Percentiles rank a stretch among this genome's conserved stretches.
phyloP scores from a whole-genome alignment of 2,329 filamentous ascomycete genomes.

The Beauveria brongniartii region DNA sequence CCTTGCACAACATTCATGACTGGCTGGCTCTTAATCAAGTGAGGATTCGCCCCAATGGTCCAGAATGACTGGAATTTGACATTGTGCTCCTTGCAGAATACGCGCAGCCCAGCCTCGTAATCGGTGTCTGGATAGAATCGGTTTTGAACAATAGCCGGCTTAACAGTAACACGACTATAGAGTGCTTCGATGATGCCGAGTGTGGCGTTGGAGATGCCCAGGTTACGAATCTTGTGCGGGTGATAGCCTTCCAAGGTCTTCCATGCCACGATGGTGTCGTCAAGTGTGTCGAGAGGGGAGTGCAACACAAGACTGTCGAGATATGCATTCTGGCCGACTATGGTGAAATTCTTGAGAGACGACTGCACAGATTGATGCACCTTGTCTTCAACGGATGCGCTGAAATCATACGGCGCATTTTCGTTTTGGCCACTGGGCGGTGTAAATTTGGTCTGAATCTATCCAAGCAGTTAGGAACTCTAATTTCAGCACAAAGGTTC shows the following conservation, averaged over 20 bases:
- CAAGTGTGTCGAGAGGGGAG: conserved; percentile 38
- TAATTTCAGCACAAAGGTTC: neutral
- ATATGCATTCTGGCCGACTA: conserved; percentile 33
- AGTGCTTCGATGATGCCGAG: conserved; percentile 48
- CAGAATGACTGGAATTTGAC: conserved; percentile 48
- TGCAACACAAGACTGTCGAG: conserved; percentile 72
- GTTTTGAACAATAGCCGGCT: conserved; percentile 63
- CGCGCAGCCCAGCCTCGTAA: conserved; percentile 53
- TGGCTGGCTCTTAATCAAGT: conserved; percentile 31
- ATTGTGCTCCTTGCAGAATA: conserved; percentile 33
- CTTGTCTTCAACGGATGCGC: conserved; percentile 52
- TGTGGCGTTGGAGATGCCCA: conserved; percentile 73
- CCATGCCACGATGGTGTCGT: conserved; percentile 57
- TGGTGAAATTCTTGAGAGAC: conserved; percentile 57
- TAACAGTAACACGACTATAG: conserved; percentile 31
- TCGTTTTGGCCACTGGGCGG: conserved; percentile 54
- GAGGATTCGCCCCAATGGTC: conserved; percentile 41
- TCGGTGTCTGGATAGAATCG: conserved; percentile 54
- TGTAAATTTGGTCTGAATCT: conserved; percentile 82
- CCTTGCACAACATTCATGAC: conserved; percentile 41
- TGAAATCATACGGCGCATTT: conserved; percentile 52
- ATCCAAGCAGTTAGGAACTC: neutral
- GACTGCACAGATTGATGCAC: conserved; percentile 58
- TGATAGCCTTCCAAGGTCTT: conserved; percentile 57
- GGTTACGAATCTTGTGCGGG: conserved; percentile 51